Evolutionary conservation across 176 grass and related monocot species (phyloP).

Genomic region (Musa schizocarpa): DNA sequence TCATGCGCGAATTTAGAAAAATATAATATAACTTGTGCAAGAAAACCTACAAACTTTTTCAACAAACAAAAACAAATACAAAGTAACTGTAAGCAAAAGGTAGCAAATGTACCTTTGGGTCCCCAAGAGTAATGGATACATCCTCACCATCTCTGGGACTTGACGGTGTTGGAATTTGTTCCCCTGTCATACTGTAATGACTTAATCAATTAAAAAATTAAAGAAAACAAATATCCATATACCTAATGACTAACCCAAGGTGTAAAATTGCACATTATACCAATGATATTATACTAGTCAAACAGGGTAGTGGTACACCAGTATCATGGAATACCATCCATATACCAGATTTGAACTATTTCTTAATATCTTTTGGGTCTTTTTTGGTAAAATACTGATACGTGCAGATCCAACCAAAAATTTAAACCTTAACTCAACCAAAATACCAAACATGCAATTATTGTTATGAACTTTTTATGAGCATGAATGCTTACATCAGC

Average conservation of each 20-base stretch:
- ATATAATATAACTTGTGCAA: not conserved
- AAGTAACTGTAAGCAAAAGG: not conserved
- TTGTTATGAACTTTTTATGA: not conserved
- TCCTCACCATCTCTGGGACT: constrained; percentile 91
- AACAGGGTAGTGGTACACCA: no score
- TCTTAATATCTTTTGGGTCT: no score
- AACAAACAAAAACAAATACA: not conserved
- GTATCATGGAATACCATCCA: no score
- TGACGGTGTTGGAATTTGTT: constrained; percentile 71
- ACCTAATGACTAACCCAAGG: not conserved
- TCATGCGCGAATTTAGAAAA: not conserved
- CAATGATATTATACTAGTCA: no score
- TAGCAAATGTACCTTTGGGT: constrained; percentile 45
- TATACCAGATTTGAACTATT: no score
- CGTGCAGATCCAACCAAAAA: no score
- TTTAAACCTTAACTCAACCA: no score
- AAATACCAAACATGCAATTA: no score
- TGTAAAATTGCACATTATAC: not conserved
- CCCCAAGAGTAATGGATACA: constrained; percentile 77
- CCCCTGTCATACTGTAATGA: constrained; percentile 92
- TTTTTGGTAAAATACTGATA: no score
- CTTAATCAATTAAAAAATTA: constrained; percentile 36
- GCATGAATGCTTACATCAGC: not conserved
- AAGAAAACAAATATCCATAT: not conserved
- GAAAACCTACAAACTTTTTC: not conserved